Conservation (phyloP, 805 yeast genomes). For the Lipomyces orientalis region DNA sequence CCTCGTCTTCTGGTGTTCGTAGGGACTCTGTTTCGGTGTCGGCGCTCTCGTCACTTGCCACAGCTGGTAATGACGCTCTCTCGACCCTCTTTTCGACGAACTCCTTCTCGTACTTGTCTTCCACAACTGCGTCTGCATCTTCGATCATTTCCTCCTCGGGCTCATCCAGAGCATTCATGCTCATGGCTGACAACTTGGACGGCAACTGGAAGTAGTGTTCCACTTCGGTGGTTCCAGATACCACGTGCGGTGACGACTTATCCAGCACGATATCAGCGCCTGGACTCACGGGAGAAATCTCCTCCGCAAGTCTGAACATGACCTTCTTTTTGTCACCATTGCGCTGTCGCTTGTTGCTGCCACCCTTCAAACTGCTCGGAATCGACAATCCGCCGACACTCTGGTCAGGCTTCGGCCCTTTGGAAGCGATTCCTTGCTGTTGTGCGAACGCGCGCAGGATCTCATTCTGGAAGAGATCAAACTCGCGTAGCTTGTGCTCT, state of each 20-base stretch:
- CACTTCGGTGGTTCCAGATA: background rate
- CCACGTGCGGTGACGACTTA: background rate
- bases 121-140: conserved; percentile 8
- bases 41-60: background rate
- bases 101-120: background rate
- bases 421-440: conserved; percentile 6
- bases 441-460: conserved; percentile 13
- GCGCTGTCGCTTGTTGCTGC: conserved; percentile 23
- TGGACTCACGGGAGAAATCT: conserved; percentile 34
- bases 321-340: conserved; percentile 32
- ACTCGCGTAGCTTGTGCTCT: conserved; percentile 27
- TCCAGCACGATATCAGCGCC: conserved; percentile 26
- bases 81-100: background rate
- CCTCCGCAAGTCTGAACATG: conserved; percentile 29
- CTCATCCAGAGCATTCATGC: conserved; percentile 4
- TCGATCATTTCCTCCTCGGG: conserved; percentile 24
- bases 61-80: conserved; percentile 1
- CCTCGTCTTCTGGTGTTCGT: conserved; percentile 3
- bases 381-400: background rate
- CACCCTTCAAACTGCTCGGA: conserved; percentile 31
- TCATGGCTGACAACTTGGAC: conserved; percentile 14
- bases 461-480: conserved; percentile 26
- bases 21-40: background rate
- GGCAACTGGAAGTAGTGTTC: conserved; percentile 29
- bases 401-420: background rate